Conservation (phyloP, 176 grass and related monocot genomes). For the Cenchrus fungigraminus region DNA sequence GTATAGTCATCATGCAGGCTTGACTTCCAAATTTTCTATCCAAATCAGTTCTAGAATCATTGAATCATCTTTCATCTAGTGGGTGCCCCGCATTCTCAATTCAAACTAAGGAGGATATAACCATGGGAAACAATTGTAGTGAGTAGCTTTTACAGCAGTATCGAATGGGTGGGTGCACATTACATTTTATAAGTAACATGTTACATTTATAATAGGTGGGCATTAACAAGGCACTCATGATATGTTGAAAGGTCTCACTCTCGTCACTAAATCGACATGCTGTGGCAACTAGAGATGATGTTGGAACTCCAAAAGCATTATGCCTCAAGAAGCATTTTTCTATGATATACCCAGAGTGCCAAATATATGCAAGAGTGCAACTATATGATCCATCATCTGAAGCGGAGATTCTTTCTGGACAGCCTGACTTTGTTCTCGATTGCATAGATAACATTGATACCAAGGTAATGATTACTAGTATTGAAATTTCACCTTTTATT, state of each 20-base stretch:
- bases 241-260: constrained; percentile 86
- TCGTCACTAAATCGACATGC: constrained; percentile 97
- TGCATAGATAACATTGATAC: constrained; percentile 99
- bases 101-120: not conserved
- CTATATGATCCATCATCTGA: constrained; percentile 78
- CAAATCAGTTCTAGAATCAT: not conserved
- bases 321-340: constrained; percentile 96
- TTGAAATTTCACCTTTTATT: constrained; percentile 8
- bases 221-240: constrained; percentile 61
- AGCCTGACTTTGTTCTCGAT: constrained; percentile 98
- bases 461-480: constrained; percentile 56
- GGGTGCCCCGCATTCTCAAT: not conserved
- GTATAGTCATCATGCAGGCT: not conserved
- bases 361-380: constrained; percentile 89
- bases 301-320: constrained; percentile 81
- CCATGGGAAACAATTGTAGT: not conserved
- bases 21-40: not conserved
- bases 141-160: not conserved
- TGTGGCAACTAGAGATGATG: constrained; percentile 96
- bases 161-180: not conserved
- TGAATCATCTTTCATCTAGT: not conserved
- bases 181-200: constrained; percentile 45
- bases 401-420: constrained; percentile 86
- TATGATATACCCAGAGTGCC: constrained; percentile 87
- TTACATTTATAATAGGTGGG: constrained; percentile 57